phyloP scores from a whole-genome alignment of 495 filamentous ascomycete species.

The Glutinoglossum americanum region DNA sequence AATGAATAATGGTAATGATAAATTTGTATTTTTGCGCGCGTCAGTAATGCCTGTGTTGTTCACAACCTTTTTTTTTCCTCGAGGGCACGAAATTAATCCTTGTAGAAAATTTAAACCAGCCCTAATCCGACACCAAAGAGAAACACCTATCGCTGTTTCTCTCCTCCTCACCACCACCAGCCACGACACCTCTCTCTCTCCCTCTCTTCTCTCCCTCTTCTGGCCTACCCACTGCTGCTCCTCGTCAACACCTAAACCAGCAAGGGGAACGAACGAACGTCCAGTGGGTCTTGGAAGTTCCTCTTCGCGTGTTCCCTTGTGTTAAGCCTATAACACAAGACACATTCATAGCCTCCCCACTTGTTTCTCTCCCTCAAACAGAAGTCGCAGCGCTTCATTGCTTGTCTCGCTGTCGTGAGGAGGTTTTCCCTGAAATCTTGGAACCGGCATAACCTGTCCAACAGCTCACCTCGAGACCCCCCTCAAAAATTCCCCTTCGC shows the following conservation, averaged over 20 bases:
- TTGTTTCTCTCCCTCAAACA: not conserved
- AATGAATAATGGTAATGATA: too few species aligned
- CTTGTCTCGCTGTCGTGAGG: not conserved
- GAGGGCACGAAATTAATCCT: not conserved
- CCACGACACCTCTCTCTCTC: not conserved
- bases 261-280: not conserved
- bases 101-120: conserved; percentile 1
- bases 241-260: not conserved
- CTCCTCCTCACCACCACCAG: not conserved
- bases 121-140: not conserved
- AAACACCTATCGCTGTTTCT: not conserved
- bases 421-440: not conserved
- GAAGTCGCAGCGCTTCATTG: not conserved
- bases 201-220: not conserved
- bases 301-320: not conserved
- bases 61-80: too few species aligned
- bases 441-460: not conserved
- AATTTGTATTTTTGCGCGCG: too few species aligned
- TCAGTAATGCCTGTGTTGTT: too few species aligned
- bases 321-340: not conserved
- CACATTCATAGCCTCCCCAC: not conserved
- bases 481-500: not conserved
- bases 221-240: not conserved
- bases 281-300: not conserved
- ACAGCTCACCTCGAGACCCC: not conserved